A percentile compares a stretch with the other conserved stretches of the same genome.
phyloP scores from a whole-genome alignment of 192 early-diverging fungal genomes.

The Fimicolochytrium jonesii region DNA sequence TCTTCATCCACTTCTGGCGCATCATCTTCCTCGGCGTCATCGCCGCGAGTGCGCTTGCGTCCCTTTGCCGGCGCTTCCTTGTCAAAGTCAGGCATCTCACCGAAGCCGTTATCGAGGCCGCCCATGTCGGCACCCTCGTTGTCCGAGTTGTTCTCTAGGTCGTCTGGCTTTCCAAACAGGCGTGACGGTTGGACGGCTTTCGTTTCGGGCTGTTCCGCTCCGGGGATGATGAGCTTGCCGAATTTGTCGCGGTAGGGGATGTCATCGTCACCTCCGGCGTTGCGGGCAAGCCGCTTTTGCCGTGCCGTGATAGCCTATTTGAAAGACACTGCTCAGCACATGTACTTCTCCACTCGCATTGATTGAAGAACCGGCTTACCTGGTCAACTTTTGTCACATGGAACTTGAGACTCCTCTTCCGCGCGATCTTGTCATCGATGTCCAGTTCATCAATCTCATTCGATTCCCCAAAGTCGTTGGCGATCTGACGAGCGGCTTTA shows the following conservation, averaged over 20 bases:
- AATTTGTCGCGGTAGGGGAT: conserved; percentile 69
- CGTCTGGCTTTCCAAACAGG: conserved; percentile 1
- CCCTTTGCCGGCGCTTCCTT: not conserved
- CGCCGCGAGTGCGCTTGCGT: conserved; percentile 16
- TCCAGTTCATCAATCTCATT: conserved; percentile 71
- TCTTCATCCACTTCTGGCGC: conserved; percentile 46
- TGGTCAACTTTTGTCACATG: conserved; percentile 66
- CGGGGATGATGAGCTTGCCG: conserved; percentile 20
- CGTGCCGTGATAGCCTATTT: conserved; percentile 18
- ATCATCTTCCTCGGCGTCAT: conserved; percentile 37
- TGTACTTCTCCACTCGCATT: not conserved
- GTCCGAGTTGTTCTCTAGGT: conserved; percentile 13
- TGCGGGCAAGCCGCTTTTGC: conserved; percentile 7
- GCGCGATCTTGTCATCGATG: conserved; percentile 71
- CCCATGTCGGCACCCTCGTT: conserved; percentile 1
- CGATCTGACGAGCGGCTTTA: conserved; percentile 4
- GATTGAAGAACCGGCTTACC: conserved; percentile 26
- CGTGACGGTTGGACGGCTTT: not conserved
- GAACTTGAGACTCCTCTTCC: conserved; percentile 51
- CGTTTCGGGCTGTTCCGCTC: conserved; percentile 1
- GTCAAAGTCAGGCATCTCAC: conserved; percentile 21
- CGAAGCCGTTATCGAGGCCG: not conserved
- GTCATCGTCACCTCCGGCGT: conserved; percentile 66
- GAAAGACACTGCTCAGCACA: not conserved
- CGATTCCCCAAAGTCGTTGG: conserved; percentile 72